Evolutionary conservation across 2,329 filamentous ascomycete genomes (phyloP).

Genomic region (Trichoderma atroviride): DNA sequence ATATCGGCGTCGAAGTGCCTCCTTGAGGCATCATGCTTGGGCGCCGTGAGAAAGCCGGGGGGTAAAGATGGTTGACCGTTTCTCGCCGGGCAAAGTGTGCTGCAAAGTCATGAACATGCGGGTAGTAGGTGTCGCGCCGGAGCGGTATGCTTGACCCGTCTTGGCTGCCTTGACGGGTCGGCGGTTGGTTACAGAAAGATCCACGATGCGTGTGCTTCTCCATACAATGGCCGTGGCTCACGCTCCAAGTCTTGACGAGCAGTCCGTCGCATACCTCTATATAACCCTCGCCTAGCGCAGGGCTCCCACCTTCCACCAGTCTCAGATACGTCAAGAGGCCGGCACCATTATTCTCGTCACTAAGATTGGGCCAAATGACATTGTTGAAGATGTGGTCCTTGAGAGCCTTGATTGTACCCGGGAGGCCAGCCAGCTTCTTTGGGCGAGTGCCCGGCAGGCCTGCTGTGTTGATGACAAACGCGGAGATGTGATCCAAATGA

Average conservation of each 20-base stretch:
- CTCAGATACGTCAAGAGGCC: conserved; percentile 90
- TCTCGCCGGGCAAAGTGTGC: conserved; percentile 36
- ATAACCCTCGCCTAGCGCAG: conserved; percentile 82
- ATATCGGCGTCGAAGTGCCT: conserved; percentile 32
- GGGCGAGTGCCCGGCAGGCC: conserved; percentile 77
- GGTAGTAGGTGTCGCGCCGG: conserved; percentile 36
- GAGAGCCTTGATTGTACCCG: conserved; percentile 86
- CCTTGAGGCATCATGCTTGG: conserved; percentile 40
- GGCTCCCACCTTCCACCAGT: conserved; percentile 84
- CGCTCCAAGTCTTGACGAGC: conserved; percentile 82
- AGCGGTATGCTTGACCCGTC: conserved; percentile 45
- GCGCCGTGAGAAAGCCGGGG: conserved; percentile 27
- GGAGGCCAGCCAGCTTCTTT: conserved; percentile 83
- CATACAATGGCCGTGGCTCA: conserved; percentile 89
- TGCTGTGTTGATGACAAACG: conserved; percentile 91
- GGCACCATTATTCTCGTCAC: conserved; percentile 92
- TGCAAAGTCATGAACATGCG: conserved; percentile 46
- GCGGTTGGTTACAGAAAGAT: conserved; percentile 50
- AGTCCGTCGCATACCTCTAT: conserved; percentile 86
- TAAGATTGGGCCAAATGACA: conserved; percentile 95
- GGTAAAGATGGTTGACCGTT: conserved; percentile 31
- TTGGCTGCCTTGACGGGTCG: conserved; percentile 53
- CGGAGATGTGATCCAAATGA: conserved; percentile 93
- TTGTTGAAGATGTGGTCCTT: conserved; percentile 98
- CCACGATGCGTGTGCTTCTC: conserved; percentile 70